Base-by-base conservation (phyloP, 495 filamentous ascomycete genomes). In the Penicillium subrubescens region DNA sequence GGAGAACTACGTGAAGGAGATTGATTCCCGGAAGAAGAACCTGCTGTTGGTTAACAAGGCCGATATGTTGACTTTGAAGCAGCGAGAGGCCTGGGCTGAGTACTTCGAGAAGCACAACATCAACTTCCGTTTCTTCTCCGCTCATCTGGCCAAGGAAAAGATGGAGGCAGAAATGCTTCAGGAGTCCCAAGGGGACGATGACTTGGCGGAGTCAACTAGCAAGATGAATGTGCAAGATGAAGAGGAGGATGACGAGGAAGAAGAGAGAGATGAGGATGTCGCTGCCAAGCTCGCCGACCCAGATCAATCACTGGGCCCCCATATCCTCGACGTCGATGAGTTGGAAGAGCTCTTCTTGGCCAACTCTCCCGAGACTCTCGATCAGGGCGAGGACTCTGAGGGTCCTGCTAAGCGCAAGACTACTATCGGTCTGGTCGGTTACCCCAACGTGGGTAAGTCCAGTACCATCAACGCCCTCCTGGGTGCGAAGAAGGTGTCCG, bases 391-490 rank as follows among this genome's bases (percentile, higher is more conserved):
- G 48, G 75, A 84, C 23, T 70, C 78, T 2, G 76, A 80, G 34
- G 71, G 80, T 46, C 71, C 78, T 17, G 34, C 67, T 10, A 79
- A 78, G 64, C 63, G 67, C 12, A 97, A 94, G 74, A 89, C 92
- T 19, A 86, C 89, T 62, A 95, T 99, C 69, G 96, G 96, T 66
- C 84, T 99, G 15, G 95, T 99, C 57, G 96, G 96, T 34, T 99
- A 99, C 80, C 96, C 96, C 65, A 99, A 99, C 79, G 96, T 98
- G 67, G 96, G 96, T 71, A 99, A 99, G 77, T 98, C 96, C 8
- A 97, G 92, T 44, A 99, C 96, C 8, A 98, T 99, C 83, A 99
- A 99, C 79, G 94, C 96, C 14, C 87, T 99, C 44, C 92, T 97
- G 62, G 96, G 96, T 57, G 90, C 96, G 59, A 98, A 97, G 84